Evolutionary conservation across 257 asterid genomes (phyloP), one percentile per base, ranked within the genome.

Genomic region (Lantana camara): DNA sequence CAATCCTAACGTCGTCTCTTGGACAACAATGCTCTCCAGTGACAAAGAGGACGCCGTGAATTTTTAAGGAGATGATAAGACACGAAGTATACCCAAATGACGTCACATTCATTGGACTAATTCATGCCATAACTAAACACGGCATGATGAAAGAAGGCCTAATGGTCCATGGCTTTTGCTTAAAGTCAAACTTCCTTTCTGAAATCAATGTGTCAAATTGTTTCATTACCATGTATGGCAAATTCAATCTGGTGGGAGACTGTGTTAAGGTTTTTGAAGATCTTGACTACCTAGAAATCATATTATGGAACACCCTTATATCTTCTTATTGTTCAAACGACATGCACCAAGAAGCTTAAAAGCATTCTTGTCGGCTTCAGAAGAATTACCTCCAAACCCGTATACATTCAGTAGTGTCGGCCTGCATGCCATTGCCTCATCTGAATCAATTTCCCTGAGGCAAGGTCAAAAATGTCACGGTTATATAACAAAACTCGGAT

Each of bases 391-490:
- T 34, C 98, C 97, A 6, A 92, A 84, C 60, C 79, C 87, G 51
- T 87, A 93, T 23, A 89, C 97, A 23, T 93, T 93, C 29, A 97
- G 96, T 45, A 85, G 95, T 57, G 90, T 81, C 40, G n/a, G n/a
- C n/a, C 77, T 89, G 74, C 85, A 81, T 15, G 96, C 97, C 15
- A 77, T 93, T 57, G 96, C 94, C 76, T 84, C 93, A 7, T 90
- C 95, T 11, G 95, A 87, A 66, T 87, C 95, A 11, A 77, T 87
- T 54, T 84, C 98, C 55, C 75, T 87, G n/a, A n/a, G n/a, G n/a
- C n/a, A n/a, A n/a, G n/a, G n/a, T n/a, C n/a, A n/a, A n/a, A n/a
- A n/a, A n/a, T 80, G 84, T 60, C 98, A 93, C 66, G 70, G 73
- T 45, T 72, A 66, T 55, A 53, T 89, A 55, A 54, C 64, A 56